Evolutionary conservation across 2,329 filamentous ascomycete genomes (phyloP).

Genomic region (Fusarium sp.): DNA sequence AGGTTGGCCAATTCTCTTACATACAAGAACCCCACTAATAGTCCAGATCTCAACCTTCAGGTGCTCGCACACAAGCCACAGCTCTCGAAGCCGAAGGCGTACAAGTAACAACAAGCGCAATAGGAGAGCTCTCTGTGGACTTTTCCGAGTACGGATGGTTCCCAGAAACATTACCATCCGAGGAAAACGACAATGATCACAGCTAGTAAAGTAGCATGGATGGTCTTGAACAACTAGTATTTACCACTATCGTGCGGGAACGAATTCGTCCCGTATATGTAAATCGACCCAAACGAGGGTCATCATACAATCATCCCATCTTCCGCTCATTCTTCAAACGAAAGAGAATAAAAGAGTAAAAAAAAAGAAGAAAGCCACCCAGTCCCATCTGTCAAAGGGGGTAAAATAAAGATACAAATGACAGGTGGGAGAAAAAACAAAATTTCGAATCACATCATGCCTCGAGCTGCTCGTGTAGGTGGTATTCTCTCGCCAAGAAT

Average conservation of each 20-base stretch:
- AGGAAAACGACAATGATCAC: constrained; percentile 39
- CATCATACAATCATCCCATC: constrained; percentile 45
- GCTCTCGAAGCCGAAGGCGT: constrained; percentile 66
- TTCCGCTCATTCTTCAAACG: constrained; percentile 41
- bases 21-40: background rate
- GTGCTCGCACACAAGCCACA: constrained; percentile 62
- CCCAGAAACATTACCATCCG: constrained; percentile 59
- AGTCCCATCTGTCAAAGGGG: constrained; percentile 14
- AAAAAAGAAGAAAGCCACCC: constrained; percentile 26
- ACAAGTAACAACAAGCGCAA: constrained; percentile 58
- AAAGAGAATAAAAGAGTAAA: background rate
- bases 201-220: constrained; percentile 9
- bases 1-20: constrained; percentile 62
- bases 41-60: constrained; percentile 61
- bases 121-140: constrained; percentile 66
- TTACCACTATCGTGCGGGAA: constrained; percentile 43
- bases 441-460: constrained; percentile 38
- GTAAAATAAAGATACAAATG: constrained; percentile 39
- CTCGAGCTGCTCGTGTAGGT: constrained; percentile 45
- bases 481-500: constrained; percentile 34
- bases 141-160: constrained; percentile 68
- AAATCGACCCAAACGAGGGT: constrained; percentile 37
- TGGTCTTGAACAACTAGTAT: constrained; percentile 44
- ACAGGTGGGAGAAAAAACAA: constrained; percentile 33
- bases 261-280: constrained; percentile 37